phyloP scores from a whole-genome alignment of 176 grass and related monocot genomes.

The Pontederia paniculata region DNA sequence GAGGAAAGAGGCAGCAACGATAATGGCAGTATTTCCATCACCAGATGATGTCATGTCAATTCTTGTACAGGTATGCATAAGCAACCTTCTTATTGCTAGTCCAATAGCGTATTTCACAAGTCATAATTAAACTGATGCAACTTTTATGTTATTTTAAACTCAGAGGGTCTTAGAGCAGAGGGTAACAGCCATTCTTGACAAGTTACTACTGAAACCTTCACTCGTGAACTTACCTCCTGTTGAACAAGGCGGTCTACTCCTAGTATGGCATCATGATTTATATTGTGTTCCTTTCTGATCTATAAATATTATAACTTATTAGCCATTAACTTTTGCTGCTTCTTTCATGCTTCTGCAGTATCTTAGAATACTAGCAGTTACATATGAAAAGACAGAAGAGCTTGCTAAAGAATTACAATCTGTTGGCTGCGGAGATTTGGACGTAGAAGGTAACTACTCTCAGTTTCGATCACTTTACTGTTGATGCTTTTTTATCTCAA shows the following conservation, averaged over 20 bases:
- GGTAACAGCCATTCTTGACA: constrained; percentile 89
- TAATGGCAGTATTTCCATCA: constrained; percentile 92
- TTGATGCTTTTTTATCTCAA: too few relatives aligned
- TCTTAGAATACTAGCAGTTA: constrained; percentile 78
- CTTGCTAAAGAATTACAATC: constrained; percentile 92
- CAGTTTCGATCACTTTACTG: too few relatives aligned
- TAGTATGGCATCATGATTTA: constrained; percentile 41
- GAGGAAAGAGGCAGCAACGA: constrained; percentile 79
- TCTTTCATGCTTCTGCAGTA: constrained; percentile 46
- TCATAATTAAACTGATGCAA: constrained; percentile 27
- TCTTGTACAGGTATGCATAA: constrained; percentile 77
- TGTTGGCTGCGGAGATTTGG: constrained; percentile 93
- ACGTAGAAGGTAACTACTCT: constrained; percentile 64
- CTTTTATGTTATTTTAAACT: constrained; percentile 29
- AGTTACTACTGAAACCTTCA: constrained; percentile 73
- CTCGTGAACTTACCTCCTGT: constrained; percentile 75
- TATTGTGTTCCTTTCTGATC: constrained; percentile 1
- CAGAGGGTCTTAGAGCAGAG: constrained; percentile 98
- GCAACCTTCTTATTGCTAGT: background rate
- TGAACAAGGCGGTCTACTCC: constrained; percentile 68
- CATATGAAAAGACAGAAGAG: constrained; percentile 88
- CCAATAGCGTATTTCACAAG: background rate
- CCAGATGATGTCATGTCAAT: constrained; percentile 98
- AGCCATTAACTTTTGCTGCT: constrained; percentile 11
- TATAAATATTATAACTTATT: too few relatives aligned